Conservation (phyloP, 75 land plant genomes). For the Sequoiadendron giganteum region DNA sequence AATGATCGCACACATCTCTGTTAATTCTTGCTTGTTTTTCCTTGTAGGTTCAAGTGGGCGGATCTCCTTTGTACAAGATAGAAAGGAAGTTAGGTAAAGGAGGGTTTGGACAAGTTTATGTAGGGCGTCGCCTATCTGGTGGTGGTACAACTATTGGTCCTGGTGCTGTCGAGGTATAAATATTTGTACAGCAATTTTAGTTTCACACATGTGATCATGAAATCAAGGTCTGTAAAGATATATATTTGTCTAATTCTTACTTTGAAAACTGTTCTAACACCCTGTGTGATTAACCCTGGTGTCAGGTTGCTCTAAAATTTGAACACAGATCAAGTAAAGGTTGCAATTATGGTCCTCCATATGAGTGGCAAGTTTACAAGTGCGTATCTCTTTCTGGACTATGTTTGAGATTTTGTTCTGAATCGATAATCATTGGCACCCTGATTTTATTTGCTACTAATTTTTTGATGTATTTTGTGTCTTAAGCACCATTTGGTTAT, state of each 20-base stretch:
- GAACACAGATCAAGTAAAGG: conserved; percentile 91
- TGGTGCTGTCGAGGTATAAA: conserved; percentile 48
- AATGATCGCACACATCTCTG: background rate
- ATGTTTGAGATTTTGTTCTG: background rate
- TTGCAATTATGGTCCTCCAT: conserved; percentile 91
- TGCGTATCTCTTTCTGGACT: conserved; percentile 19
- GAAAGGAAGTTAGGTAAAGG: conserved; percentile 63
- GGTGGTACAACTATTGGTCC: conserved; percentile 36
- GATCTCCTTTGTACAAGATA: conserved; percentile 51
- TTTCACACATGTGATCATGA: background rate
- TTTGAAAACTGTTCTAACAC: background rate
- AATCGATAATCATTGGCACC: background rate
- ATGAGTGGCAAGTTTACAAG: conserved; percentile 99
- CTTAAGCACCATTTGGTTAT: background rate
- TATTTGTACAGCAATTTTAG: background rate
- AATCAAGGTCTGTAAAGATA: background rate
- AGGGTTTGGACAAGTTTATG: conserved; percentile 66
- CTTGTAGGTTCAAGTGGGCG: conserved; percentile 51
- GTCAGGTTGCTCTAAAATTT: conserved; percentile 82
- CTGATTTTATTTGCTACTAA: no score
- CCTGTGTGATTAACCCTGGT: background rate
- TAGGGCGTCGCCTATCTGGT: conserved; percentile 43
- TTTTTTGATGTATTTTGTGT: background rate
- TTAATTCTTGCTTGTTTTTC: background rate
- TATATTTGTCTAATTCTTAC: background rate